Conservation (phyloP, 495 filamentous ascomycete genomes). For the Neurospora tetraspora region DNA sequence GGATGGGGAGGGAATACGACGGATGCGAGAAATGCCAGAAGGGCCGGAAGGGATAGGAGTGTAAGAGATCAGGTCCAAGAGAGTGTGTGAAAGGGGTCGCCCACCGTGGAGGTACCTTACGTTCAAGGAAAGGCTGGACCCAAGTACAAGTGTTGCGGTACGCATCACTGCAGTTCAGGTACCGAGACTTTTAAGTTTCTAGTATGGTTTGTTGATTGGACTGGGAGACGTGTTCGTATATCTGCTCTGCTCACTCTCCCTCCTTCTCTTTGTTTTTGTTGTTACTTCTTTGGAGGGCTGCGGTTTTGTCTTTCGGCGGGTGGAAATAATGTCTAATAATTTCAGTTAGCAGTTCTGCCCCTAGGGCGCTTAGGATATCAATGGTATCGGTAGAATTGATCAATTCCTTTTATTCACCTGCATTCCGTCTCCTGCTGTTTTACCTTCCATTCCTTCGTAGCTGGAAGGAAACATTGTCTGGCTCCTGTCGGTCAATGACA, state of each 20-base stretch:
- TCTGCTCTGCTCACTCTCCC: fast-evolving
- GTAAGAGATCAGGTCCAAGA: too few relatives aligned
- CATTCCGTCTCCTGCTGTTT: too few relatives aligned
- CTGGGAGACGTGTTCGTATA: neutral
- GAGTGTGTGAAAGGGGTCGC: too few relatives aligned
- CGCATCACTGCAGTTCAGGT: neutral
- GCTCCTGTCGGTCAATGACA: neutral
- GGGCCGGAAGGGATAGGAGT: too few relatives aligned
- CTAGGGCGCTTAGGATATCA: neutral
- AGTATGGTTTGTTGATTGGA: neutral
- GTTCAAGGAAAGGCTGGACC: neutral
- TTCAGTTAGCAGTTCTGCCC: neutral
- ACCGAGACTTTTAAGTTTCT: too few relatives aligned
- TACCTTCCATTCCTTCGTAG: neutral
- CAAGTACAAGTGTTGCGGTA: neutral
- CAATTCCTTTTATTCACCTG: neutral
- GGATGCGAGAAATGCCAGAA: neutral
- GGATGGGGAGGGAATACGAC: neutral
- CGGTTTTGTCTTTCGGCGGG: neutral
- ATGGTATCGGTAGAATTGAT: neutral
- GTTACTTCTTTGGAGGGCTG: neutral
- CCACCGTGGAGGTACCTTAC: neutral
- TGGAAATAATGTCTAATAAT: neutral
- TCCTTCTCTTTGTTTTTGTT: neutral
- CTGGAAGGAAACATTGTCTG: too few relatives aligned